A percentile compares a stretch with the other conserved stretches of the same genome.
Conservation (phyloP, 345 rosid species). For the Citrus australasica region DNA sequence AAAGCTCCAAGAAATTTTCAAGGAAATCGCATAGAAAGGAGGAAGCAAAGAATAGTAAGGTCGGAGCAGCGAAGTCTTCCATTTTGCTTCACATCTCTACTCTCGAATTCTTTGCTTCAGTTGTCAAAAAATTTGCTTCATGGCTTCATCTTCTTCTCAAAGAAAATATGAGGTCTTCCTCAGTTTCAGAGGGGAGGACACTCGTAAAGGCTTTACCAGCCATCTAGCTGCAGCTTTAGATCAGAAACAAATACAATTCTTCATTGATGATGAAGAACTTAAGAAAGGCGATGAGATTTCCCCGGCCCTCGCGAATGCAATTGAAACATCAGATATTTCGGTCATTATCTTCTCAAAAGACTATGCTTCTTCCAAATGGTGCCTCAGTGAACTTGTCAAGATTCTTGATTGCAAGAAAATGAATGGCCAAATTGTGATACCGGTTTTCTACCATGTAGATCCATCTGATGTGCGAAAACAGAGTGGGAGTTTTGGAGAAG, state of each 20-base stretch:
- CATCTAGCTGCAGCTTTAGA: background rate
- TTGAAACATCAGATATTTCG: too few species aligned
- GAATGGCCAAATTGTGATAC: too few species aligned
- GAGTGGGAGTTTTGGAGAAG: background rate
- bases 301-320: too few species aligned
- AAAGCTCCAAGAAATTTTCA: too few species aligned
- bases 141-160: background rate
- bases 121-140: too few species aligned
- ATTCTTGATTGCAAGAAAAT: background rate
- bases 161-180: background rate
- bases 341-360: too few species aligned
- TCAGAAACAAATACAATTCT: background rate
- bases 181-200: constrained; percentile 1
- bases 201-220: background rate
- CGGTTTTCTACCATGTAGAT: background rate
- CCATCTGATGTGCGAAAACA: background rate
- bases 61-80: too few species aligned
- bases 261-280: background rate
- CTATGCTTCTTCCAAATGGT: background rate
- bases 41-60: too few species aligned
- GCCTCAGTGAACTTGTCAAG: background rate
- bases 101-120: too few species aligned
- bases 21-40: too few species aligned
- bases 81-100: too few species aligned
- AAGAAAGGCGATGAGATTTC: background rate